These are phyloP conservation scores for Urochloa ruziziensis DNA, from an alignment of 176 grass and related monocot species.

Conservation along the genomic window DNA sequence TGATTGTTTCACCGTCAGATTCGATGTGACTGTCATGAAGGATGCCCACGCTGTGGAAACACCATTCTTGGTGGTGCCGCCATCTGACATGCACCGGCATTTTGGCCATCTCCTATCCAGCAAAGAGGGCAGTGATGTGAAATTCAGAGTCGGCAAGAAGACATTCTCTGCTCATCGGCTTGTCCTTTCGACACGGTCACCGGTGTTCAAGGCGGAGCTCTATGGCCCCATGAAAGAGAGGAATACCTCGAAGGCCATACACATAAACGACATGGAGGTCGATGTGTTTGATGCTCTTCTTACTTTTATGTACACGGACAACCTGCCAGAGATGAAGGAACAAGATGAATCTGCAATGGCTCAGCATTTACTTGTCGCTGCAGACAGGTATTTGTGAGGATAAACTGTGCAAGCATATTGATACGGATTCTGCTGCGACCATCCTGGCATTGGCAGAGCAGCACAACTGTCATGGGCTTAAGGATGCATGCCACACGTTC, in stretches of 20 bases:
- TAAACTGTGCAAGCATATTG: conserved; percentile 14
- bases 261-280: conserved; percentile 31
- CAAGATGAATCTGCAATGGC: not conserved
- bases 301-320: not conserved
- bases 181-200: conserved; percentile 42
- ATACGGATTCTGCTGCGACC: not conserved
- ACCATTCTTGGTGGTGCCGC: not conserved
- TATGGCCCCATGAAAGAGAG: conserved; percentile 36
- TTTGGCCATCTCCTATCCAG: conserved; percentile 20
- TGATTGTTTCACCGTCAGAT: not conserved
- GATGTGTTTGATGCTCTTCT: conserved; percentile 28
- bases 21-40: conserved; percentile 2
- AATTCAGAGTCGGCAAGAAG: conserved; percentile 27
- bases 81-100: conserved; percentile 21
- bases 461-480: not conserved
- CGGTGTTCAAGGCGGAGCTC: conserved; percentile 37
- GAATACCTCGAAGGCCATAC: conserved; percentile 1
- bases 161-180: conserved; percentile 31
- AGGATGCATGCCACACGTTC: not conserved
- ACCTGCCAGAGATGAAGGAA: not conserved
- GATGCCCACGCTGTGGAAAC: not conserved
- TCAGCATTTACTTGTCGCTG: conserved; percentile 40
- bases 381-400: conserved; percentile 38
- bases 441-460: not conserved
- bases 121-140: conserved; percentile 32